phyloP scores from a whole-genome alignment of 305 asterid species.

The Fraxinus sp. region DNA sequence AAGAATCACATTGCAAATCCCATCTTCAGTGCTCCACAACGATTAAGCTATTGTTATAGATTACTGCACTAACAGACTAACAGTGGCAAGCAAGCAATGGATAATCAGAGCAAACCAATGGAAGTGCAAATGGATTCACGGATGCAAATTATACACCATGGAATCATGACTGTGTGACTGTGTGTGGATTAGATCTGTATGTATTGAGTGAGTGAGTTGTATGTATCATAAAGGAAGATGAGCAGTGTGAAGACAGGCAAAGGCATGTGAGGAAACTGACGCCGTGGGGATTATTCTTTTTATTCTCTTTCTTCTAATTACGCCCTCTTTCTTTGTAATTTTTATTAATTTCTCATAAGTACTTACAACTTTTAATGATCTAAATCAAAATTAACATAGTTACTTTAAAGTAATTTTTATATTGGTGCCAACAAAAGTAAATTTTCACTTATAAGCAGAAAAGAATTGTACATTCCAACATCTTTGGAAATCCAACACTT shows the following conservation, averaged over 20 bases:
- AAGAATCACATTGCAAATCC: not conserved
- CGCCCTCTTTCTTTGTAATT: not conserved
- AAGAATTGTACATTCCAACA: not conserved
- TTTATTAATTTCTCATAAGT: not conserved
- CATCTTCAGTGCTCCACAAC: not conserved
- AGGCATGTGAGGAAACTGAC: slow-evolving; percentile 20
- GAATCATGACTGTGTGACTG: slow-evolving; percentile 8
- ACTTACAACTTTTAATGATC: not conserved
- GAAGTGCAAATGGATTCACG: slow-evolving; percentile 18
- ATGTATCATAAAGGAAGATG: not conserved
- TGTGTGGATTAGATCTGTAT: slow-evolving; percentile 15
- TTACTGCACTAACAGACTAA: not conserved
- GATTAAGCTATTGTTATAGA: not conserved
- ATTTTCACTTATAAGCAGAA: not conserved
- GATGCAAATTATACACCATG: slow-evolving; percentile 30
- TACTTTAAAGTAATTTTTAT: no score
- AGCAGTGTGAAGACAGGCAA: slow-evolving; percentile 27
- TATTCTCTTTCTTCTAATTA: not conserved
- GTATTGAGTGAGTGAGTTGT: slow-evolving; percentile 9
- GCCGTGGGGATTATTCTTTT: not conserved
- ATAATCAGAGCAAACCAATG: not conserved
- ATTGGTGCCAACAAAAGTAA: not conserved
- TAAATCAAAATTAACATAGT: not conserved
- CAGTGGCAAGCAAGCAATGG: not conserved
- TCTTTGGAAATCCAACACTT: not conserved